Percentiles rank a stretch among this genome's conserved stretches.
Conservation (phyloP, 495 filamentous ascomycete genomes). For the Podospora australis region DNA sequence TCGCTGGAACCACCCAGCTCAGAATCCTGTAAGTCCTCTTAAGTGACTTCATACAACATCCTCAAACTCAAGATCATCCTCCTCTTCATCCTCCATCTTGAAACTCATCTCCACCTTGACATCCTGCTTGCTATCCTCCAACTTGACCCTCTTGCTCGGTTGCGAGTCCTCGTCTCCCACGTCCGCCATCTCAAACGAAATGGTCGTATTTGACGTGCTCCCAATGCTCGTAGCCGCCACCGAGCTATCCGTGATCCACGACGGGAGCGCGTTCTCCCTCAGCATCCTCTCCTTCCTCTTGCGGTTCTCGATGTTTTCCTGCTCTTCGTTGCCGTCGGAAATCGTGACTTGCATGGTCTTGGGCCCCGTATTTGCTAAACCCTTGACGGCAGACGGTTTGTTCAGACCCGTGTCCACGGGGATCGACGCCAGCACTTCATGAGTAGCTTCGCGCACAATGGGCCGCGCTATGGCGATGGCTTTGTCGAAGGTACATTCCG, state of each 20-base stretch:
- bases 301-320: conserved; percentile 65
- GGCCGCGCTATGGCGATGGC: conserved; percentile 57
- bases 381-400: conserved; percentile 64
- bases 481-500: conserved; percentile 78
- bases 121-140: conserved; percentile 40
- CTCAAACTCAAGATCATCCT: conserved; percentile 59
- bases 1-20: too few relatives aligned
- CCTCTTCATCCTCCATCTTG: conserved; percentile 48
- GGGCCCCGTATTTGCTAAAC: conserved; percentile 57
- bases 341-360: conserved; percentile 73
- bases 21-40: too few relatives aligned
- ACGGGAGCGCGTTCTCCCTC: conserved; percentile 77
- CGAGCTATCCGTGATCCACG: conserved; percentile 85
- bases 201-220: neutral
- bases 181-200: conserved; percentile 7
- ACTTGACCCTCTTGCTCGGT: conserved; percentile 49
- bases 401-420: conserved; percentile 36
- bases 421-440: conserved; percentile 53
- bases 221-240: conserved; percentile 48
- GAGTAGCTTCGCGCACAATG: conserved; percentile 52
- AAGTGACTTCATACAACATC: conserved; percentile 54
- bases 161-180: conserved; percentile 31
- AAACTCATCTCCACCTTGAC: conserved; percentile 45
- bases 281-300: conserved; percentile 67
- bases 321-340: conserved; percentile 66